A percentile compares a stretch with the other conserved stretches of the same genome.
Conservation (phyloP, 2,329 filamentous ascomycete species). For the Colletotrichum liriopes region DNA sequence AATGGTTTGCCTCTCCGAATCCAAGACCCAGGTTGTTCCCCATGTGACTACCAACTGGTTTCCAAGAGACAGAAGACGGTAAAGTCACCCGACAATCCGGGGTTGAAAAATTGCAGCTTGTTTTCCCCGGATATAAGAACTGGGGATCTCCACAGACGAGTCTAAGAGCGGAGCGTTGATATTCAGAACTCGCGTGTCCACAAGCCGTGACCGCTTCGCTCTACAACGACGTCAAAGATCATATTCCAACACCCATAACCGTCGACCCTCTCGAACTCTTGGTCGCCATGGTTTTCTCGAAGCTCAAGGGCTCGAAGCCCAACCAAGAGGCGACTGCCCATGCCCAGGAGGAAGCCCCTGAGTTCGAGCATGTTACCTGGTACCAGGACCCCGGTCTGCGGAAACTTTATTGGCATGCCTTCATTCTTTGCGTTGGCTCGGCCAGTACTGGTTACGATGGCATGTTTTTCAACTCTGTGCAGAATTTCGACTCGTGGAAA, state of each 20-base stretch:
- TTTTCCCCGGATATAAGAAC: conserved; percentile 23
- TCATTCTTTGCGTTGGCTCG: conserved; percentile 67
- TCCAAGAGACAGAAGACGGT: neutral
- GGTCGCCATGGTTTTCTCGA: conserved; percentile 4
- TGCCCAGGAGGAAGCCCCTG: conserved; percentile 63
- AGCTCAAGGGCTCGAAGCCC: conserved; percentile 15
- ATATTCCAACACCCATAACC: too few relatives aligned
- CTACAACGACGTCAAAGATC: neutral
- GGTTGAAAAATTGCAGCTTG: neutral
- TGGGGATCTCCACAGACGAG: conserved; percentile 2
- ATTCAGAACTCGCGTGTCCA: neutral
- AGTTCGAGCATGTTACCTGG: conserved; percentile 67
- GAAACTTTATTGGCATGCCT: conserved; percentile 68
- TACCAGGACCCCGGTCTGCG: conserved; percentile 68
- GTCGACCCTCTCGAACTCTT: too few relatives aligned
- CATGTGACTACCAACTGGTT: neutral
- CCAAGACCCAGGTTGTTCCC: neutral
- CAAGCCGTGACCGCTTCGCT: neutral
- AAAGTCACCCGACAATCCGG: conserved; percentile 17
- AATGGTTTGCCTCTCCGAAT: neutral
- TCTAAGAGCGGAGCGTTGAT: neutral
- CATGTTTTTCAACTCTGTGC: conserved; percentile 34
- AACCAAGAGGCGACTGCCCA: conserved; percentile 6
- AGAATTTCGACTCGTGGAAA: conserved; percentile 34
- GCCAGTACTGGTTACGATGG: conserved; percentile 70